These are phyloP conservation scores for Ramaria sp. DNA, from an alignment of 768 basidiomycete genomes.

Conservation along the genomic window DNA sequence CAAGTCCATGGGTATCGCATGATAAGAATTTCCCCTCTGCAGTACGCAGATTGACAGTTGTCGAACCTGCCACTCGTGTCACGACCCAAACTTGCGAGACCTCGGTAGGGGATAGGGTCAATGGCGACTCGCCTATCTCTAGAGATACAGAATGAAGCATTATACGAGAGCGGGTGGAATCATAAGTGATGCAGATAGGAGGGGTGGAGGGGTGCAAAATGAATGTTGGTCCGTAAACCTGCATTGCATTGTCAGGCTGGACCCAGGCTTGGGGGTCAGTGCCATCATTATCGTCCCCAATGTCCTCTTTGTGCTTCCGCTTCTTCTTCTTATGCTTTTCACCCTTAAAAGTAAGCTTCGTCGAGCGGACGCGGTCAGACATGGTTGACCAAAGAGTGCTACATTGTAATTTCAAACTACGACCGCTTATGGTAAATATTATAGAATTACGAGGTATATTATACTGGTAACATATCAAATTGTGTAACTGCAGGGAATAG, in stretches of 20 bases:
- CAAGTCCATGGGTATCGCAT: slow-evolving; percentile 75
- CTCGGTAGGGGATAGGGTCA: slow-evolving; percentile 66
- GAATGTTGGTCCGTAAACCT: slow-evolving; percentile 85
- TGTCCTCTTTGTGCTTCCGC: slow-evolving; percentile 42
- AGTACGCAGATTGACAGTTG: slow-evolving; percentile 78
- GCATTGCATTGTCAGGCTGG: slow-evolving; percentile 51
- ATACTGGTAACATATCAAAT: too few relatives aligned
- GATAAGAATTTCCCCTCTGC: slow-evolving; percentile 87
- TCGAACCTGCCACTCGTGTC: slow-evolving; percentile 74
- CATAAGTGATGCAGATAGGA: slow-evolving; percentile 68
- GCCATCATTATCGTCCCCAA: slow-evolving; percentile 40
- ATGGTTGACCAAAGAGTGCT: slow-evolving; percentile 1
- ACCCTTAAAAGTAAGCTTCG: slow-evolving; percentile 82
- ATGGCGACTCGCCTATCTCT: slow-evolving; percentile 36
- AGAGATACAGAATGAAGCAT: slow-evolving; percentile 40
- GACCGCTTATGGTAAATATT: too few relatives aligned
- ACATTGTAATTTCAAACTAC: too few relatives aligned
- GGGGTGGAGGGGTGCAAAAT: slow-evolving; percentile 76
- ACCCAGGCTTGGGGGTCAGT: slow-evolving; percentile 73
- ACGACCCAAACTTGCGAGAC: slow-evolving; percentile 88
- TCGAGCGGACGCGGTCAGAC: slow-evolving; percentile 38
- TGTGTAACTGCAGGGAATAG: too few relatives aligned
- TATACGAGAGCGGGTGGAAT: slow-evolving; percentile 62
- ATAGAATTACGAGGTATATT: too few relatives aligned
- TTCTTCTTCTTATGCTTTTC: slow-evolving; percentile 81